Evolutionary conservation across 768 basidiomycete genomes (phyloP).

Genomic region (Asterophora lycoperdoides): DNA sequence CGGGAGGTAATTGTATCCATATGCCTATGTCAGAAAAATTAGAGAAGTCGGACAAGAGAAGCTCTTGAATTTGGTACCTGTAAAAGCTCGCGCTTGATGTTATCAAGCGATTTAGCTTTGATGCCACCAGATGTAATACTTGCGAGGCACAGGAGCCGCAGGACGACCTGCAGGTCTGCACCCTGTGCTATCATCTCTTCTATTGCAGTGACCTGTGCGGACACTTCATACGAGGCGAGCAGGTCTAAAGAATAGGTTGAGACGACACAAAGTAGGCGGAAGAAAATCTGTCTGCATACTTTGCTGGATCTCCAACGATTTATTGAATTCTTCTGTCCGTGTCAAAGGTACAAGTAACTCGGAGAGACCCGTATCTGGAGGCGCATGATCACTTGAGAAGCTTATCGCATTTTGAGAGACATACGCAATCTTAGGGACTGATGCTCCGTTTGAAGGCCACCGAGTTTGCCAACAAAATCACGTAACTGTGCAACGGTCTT

Average conservation of each 20-base stretch:
- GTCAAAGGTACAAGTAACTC: conserved; percentile 87
- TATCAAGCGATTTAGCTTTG: conserved; percentile 82
- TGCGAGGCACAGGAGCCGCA: conserved; percentile 82
- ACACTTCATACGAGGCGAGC: conserved; percentile 86
- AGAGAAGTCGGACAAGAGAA: conserved; percentile 23
- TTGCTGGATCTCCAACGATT: conserved; percentile 91
- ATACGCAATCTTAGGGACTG: conserved; percentile 84
- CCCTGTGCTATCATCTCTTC: conserved; percentile 90
- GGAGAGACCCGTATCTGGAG: conserved; percentile 86
- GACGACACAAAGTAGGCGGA: background rate
- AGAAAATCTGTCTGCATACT: conserved; percentile 47
- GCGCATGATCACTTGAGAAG: background rate
- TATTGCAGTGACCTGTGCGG: conserved; percentile 76
- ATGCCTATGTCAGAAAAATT: conserved; percentile 44
- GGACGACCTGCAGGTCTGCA: conserved; percentile 71
- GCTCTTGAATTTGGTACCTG: conserved; percentile 42
- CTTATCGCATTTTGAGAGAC: conserved; percentile 21
- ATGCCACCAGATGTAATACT: conserved; percentile 83
- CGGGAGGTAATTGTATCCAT: conserved; percentile 71
- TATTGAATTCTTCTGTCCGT: conserved; percentile 83
- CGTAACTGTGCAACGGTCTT: conserved; percentile 89
- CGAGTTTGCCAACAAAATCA: conserved; percentile 93
- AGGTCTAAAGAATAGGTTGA: conserved; percentile 54
- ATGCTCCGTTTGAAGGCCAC: conserved; percentile 89
- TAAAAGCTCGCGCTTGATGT: conserved; percentile 85